Base-by-base conservation (phyloP, 768 basidiomycete species). In the Gautieria morchelliformis region DNA sequence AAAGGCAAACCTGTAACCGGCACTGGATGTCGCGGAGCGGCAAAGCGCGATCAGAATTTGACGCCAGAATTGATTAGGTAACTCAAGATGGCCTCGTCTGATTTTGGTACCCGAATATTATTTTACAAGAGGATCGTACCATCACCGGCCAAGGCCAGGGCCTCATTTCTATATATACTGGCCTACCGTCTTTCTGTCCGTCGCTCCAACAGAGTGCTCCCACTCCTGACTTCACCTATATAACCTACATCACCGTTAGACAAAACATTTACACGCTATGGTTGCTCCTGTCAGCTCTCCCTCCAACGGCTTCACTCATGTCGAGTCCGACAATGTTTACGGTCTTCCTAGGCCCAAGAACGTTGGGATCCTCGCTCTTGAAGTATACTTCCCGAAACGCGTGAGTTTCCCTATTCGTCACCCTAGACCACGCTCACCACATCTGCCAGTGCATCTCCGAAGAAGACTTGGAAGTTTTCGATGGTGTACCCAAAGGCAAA, bases 401-500 rank as follows among this genome's bases (percentile, higher is more conserved):
- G 90, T 93, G 66, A 63, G 87, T 75, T 46, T 49, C 41, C 32
- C 42, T 27, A 48, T 4, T 33, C 22, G 19, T 42, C 33, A 22
- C 65, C 64, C 48, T n/a, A 20, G 27, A 44, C 56, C n/a, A 65
- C 55, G 22, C 48, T 49, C 27, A 32, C 9, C 51, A 30, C 20
- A 11, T 42, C 8, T 49, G 9, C 52, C 64, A 96, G 87, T 96
- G 94, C 74, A 89, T 99, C 74, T 93, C 93, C 9, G 93, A 98
- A 74, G 83, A 86, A 53, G 94, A 89, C 62, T 85, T 99, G 51
- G 95, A 98, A 70, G 85, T 78, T 56, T 98, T 88, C 71, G 95
- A 98, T 66, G 89, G 89, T 65, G 95, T 97, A 45, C 75, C 91
- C 57, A 83, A 89, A 66, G 96, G 96, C 59, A 98, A 98, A 75